phyloP scores from a whole-genome alignment of 805 yeast genomes.

The Wickerhamiella kurtzmanii region DNA sequence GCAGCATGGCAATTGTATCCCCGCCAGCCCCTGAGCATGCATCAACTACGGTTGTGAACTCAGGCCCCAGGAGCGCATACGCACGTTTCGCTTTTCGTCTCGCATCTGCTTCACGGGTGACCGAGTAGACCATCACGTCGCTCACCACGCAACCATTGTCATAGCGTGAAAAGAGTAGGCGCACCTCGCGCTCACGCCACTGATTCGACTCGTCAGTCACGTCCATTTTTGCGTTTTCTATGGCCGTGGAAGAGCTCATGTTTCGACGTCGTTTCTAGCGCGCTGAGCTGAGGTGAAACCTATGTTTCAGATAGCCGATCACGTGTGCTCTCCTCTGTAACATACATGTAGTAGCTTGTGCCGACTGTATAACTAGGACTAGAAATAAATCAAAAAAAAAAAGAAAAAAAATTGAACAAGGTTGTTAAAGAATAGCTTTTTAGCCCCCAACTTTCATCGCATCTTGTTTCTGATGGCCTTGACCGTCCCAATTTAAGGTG shows the following conservation, averaged over 20 bases:
- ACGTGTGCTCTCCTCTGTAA: background rate
- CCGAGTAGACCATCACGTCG: constrained; percentile 71
- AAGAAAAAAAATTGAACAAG: too few species aligned
- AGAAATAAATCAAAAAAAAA: too few species aligned
- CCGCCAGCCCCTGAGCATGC: constrained; percentile 86
- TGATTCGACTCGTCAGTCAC: background rate
- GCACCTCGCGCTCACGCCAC: constrained; percentile 9
- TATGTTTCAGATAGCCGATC: background rate
- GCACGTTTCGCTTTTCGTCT: constrained; percentile 22
- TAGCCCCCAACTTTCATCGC: too few species aligned
- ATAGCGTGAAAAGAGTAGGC: constrained; percentile 43
- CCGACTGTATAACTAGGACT: too few species aligned
- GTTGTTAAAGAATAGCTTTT: too few species aligned
- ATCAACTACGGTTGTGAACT: constrained; percentile 34
- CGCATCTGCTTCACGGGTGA: constrained; percentile 76
- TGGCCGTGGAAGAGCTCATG: background rate
- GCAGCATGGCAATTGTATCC: constrained; percentile 60
- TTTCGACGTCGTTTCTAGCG: background rate
- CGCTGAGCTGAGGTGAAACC: background rate
- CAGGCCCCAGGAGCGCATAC: constrained; percentile 12
- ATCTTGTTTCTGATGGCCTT: too few species aligned
- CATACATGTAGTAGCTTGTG: too few species aligned
- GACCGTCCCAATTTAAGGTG: too few species aligned
- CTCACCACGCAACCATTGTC: constrained; percentile 61
- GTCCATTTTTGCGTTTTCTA: background rate